phyloP scores from a whole-genome alignment of 139 green algal genomes.

The Spirogloea muscicola region DNA sequence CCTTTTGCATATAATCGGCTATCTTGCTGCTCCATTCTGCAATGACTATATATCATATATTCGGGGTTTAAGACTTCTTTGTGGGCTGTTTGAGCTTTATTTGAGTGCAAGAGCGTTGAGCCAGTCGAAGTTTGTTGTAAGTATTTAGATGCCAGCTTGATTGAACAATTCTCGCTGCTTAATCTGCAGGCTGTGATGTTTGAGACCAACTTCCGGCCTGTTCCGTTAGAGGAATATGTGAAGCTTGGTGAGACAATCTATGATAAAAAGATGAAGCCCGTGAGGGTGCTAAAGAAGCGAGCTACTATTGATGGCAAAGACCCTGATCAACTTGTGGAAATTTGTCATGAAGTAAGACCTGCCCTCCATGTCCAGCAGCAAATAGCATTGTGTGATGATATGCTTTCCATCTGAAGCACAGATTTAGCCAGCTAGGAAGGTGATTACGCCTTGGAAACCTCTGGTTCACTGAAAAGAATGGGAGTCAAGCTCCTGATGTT shows the following conservation, averaged over 20 bases:
- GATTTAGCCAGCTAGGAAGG: too few species aligned
- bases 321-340: conserved; percentile 57
- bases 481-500: neutral
- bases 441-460: too few species aligned
- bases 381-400: too few species aligned
- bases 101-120: too few species aligned
- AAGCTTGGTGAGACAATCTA: conserved; percentile 53
- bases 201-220: conserved; percentile 77
- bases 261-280: conserved; percentile 6
- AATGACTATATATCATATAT: too few species aligned
- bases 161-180: neutral
- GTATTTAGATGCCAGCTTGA: neutral
- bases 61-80: too few species aligned
- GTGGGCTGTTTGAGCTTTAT: too few species aligned
- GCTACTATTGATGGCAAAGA: conserved; percentile 55
- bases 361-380: too few species aligned
- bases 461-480: neutral
- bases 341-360: conserved; percentile 50
- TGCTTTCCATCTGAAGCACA: too few species aligned
- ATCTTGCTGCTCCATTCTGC: too few species aligned
- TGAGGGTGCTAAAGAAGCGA: conserved; percentile 42
- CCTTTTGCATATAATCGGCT: too few species aligned
- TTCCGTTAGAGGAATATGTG: conserved; percentile 70
- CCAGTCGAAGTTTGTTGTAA: conserved; percentile 7
- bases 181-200: conserved; percentile 68